Percentiles rank a stretch among this genome's conserved stretches.
Conservation (phyloP, 139 green algal species). For the Tetraselmis striata region DNA sequence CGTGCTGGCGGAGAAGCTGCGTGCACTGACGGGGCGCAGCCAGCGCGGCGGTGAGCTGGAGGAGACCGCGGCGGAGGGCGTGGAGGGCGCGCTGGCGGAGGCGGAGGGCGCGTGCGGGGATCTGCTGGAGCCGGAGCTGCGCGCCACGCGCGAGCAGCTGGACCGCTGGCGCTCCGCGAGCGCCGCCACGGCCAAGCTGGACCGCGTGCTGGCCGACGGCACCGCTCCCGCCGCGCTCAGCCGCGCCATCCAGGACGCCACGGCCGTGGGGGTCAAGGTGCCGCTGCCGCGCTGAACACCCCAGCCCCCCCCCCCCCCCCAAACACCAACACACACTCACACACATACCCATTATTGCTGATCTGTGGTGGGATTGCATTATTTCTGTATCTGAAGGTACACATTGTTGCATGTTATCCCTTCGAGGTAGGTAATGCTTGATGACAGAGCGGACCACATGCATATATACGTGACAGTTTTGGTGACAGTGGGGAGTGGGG, state of each 20-base stretch:
- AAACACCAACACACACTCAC: too few species aligned
- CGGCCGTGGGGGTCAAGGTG: conserved; percentile 59
- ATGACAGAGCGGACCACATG: too few species aligned
- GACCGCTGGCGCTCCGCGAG: conserved; percentile 41
- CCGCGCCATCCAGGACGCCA: conserved; percentile 56
- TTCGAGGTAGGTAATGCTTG: too few species aligned
- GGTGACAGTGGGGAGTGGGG: too few species aligned
- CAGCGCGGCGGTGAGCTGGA: conserved; percentile 13
- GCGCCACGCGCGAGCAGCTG: conserved; percentile 38
- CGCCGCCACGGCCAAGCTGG: conserved; percentile 53
- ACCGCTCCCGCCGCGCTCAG: conserved; percentile 26
- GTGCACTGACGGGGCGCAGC: conserved; percentile 29
- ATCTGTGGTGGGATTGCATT: too few species aligned
- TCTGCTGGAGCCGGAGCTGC: conserved; percentile 44
- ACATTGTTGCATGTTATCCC: too few species aligned
- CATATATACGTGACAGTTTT: too few species aligned
- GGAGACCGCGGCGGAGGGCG: conserved; percentile 29
- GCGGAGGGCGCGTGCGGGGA: conserved; percentile 20
- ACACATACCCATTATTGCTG: too few species aligned
- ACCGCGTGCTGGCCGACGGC: conserved; percentile 36
- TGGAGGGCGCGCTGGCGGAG: conserved; percentile 31
- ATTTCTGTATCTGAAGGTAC: too few species aligned
- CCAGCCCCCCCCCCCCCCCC: too few species aligned
- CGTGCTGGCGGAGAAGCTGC: conserved; percentile 41
- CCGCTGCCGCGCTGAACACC: too few species aligned